These are phyloP conservation scores for Phellinidium pouzarii DNA, from an alignment of 1,284 basidiomycete species.

Conservation along the genomic window DNA sequence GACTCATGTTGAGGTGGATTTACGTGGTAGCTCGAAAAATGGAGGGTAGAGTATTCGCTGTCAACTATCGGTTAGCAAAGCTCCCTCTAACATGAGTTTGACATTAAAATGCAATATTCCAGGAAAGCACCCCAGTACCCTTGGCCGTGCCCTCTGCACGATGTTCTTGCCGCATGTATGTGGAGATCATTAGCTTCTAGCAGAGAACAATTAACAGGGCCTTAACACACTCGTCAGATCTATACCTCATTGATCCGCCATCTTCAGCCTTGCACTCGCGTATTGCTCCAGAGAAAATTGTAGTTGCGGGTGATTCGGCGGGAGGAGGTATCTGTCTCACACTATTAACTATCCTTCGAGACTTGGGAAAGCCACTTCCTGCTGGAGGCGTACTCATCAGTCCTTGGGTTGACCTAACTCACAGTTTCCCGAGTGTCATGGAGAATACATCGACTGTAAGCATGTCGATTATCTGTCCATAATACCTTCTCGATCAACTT, in stretches of 20 bases:
- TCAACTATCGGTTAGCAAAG: conserved; percentile 43
- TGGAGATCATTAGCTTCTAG: conserved; percentile 5
- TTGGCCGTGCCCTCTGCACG: conserved; percentile 81
- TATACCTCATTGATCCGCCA: conserved; percentile 78
- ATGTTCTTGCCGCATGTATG: conserved; percentile 69
- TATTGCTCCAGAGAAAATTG: conserved; percentile 65
- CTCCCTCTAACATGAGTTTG: conserved; percentile 25
- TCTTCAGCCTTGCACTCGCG: conserved; percentile 59
- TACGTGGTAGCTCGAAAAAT: conserved; percentile 55
- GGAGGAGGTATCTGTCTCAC: conserved; percentile 71
- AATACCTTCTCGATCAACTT: too few species aligned
- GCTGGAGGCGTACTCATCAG: conserved; percentile 74
- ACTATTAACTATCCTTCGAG: conserved; percentile 68
- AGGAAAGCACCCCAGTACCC: conserved; percentile 82
- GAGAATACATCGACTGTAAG: conserved; percentile 62
- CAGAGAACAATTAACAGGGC: too few species aligned
- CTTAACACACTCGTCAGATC: too few species aligned
- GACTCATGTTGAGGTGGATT: conserved; percentile 2
- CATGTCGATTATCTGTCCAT: background rate
- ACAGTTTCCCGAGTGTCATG: conserved; percentile 79
- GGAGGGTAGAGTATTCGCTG: conserved; percentile 60
- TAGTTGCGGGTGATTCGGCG: conserved; percentile 82
- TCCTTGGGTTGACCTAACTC: conserved; percentile 81
- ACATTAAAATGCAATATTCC: conserved; percentile 24
- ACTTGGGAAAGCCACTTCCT: conserved; percentile 66